Conservation (phyloP, 2,329 filamentous ascomycete species). For the Neonectria coccinea region DNA sequence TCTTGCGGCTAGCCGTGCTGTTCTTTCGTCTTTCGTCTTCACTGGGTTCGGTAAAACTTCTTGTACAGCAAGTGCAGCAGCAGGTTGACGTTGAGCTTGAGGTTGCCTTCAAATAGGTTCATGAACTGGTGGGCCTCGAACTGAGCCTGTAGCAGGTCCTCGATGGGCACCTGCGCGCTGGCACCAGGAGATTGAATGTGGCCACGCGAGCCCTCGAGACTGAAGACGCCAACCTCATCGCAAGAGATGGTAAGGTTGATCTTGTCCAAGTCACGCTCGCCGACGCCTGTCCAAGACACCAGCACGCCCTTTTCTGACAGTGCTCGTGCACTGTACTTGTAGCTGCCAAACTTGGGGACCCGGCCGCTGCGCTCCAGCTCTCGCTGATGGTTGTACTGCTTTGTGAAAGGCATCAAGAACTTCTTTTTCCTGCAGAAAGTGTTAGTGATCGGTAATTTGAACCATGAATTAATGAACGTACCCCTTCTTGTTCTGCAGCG, state of each 20-base stretch:
- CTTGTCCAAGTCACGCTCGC: constrained; percentile 86
- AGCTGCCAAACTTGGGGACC: constrained; percentile 96
- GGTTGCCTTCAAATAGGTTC: constrained; percentile 86
- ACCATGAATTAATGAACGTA: constrained; percentile 53
- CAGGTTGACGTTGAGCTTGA: constrained; percentile 95
- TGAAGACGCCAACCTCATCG: constrained; percentile 94
- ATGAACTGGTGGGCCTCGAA: constrained; percentile 98
- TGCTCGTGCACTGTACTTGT: constrained; percentile 93
- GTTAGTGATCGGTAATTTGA: constrained; percentile 31
- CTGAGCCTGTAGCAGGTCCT: constrained; percentile 94
- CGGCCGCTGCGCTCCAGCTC: constrained; percentile 93
- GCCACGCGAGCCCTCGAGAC: constrained; percentile 88
- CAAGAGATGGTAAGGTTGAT: constrained; percentile 95
- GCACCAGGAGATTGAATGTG: constrained; percentile 97
- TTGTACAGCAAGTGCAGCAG: constrained; percentile 97
- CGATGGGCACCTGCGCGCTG: constrained; percentile 87
- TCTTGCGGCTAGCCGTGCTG: neutral
- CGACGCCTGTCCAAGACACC: constrained; percentile 88
- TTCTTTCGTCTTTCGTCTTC: constrained; percentile 38
- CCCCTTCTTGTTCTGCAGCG: constrained; percentile 96
- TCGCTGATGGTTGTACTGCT: constrained; percentile 98
- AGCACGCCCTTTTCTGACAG: constrained; percentile 94
- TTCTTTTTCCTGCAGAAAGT: constrained; percentile 79
- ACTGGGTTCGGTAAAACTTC: constrained; percentile 91
- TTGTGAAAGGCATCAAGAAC: constrained; percentile 95